Evolutionary conservation across 441 rosid genomes (phyloP).

Genomic region (Adansonia gregorii): DNA sequence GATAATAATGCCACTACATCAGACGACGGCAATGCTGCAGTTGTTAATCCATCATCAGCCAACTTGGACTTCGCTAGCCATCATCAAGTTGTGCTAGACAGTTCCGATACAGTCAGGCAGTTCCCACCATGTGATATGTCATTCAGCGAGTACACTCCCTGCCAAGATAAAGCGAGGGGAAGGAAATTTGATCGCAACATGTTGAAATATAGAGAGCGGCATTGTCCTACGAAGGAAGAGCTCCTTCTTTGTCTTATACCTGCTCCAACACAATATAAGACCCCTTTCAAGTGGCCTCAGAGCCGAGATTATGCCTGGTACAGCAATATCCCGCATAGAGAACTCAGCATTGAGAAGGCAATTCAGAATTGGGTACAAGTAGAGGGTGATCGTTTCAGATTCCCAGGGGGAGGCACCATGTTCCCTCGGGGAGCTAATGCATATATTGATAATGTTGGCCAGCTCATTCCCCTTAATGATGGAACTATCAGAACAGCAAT

Average conservation of each 20-base stretch:
- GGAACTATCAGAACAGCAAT: conserved; percentile 86
- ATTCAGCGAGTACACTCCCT: conserved; percentile 85
- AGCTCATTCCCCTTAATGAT: conserved; percentile 73
- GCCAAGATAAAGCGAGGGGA: conserved; percentile 73
- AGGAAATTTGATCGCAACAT: conserved; percentile 72
- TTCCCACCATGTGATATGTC: conserved; percentile 73
- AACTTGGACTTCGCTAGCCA: conserved; percentile 72
- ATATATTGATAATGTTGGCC: conserved; percentile 78
- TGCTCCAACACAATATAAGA: conserved; percentile 90
- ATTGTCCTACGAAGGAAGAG: conserved; percentile 81
- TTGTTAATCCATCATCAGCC: conserved; percentile 32
- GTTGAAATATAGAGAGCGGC: conserved; percentile 91
- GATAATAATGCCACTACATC: conserved; percentile 38
- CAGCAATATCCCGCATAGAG: conserved; percentile 89
- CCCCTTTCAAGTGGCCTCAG: conserved; percentile 96
- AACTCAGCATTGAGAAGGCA: conserved; percentile 95
- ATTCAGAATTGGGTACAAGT: conserved; percentile 95
- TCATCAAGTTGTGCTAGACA: conserved; percentile 58
- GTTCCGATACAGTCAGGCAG: conserved; percentile 39
- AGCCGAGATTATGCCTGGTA: conserved; percentile 96
- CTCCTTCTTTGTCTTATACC: conserved; percentile 76
- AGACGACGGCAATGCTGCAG: conserved; percentile 6
- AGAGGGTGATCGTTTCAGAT: conserved; percentile 81
- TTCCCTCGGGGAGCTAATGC: conserved; percentile 95
- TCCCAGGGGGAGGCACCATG: conserved; percentile 98